These are phyloP conservation scores for Eimeria necatrix DNA, from an alignment of 169 alveolate genomes.

Conservation along the genomic window DNA sequence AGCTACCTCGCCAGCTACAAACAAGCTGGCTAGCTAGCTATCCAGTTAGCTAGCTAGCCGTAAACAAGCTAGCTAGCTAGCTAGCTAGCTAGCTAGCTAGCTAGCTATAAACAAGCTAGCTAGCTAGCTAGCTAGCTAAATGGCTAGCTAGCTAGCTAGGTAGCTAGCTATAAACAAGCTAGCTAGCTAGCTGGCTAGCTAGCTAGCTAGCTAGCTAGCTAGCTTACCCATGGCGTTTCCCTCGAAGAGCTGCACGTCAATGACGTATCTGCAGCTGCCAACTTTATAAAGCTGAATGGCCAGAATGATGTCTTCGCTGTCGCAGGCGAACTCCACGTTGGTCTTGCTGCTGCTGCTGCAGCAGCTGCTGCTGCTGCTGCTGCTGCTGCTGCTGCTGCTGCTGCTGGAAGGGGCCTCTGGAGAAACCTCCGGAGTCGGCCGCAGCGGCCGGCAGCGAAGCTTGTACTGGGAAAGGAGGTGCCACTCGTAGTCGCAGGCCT, in stretches of 20 bases:
- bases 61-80: not conserved
- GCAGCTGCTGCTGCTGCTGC: no score
- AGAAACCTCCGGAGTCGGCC: conserved; percentile 1
- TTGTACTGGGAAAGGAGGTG: conserved; percentile 72
- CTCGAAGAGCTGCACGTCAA: conserved; percentile 83
- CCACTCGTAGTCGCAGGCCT: conserved; percentile 83
- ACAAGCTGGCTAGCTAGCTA: not conserved
- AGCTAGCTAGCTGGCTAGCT: not conserved
- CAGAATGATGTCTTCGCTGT: conserved; percentile 65
- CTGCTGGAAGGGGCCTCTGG: not conserved
- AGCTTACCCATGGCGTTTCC: conserved; percentile 78
- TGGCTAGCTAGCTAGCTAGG: not conserved
- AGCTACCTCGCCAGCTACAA: not conserved
- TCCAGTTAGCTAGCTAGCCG: not conserved
- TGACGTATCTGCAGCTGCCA: conserved; percentile 77
- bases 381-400: conserved; percentile 55
- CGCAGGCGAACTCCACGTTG: conserved; percentile 26
- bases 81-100: not conserved
- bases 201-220: not conserved
- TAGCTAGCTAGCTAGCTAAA: not conserved
- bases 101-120: not conserved
- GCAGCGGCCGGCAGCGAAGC: conserved; percentile 82
- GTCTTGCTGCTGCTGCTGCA: conserved; percentile 50
- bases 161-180: not conserved
- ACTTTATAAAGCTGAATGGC: conserved; percentile 70